These are phyloP conservation scores for Opeltia flavorubescens DNA, from an alignment of 495 filamentous ascomycete species.

Conservation along the genomic window DNA sequence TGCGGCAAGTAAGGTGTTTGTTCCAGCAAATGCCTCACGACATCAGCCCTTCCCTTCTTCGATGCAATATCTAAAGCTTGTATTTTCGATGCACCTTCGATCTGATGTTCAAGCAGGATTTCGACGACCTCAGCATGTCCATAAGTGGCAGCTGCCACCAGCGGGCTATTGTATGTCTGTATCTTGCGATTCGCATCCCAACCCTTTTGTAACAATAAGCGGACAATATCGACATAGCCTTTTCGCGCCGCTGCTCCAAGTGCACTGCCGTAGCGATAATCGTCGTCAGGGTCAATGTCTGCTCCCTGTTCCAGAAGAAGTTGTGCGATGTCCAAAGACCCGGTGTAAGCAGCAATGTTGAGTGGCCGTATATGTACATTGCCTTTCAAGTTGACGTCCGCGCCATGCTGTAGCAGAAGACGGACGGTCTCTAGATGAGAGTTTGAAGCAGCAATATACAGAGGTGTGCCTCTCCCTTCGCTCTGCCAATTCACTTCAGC, in stretches of 20 bases:
- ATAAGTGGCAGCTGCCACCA: conserved; percentile 9
- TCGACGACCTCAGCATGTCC: conserved; percentile 8
- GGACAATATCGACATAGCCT: conserved; percentile 6
- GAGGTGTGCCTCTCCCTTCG: conserved; percentile 7
- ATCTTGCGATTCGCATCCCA: conserved; percentile 9
- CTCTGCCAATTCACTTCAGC: conserved; percentile 16
- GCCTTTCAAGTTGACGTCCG: conserved; percentile 9
- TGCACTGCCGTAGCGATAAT: conserved; percentile 8
- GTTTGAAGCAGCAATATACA: conserved; percentile 13
- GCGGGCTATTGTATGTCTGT: conserved; percentile 7
- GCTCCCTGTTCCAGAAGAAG: conserved; percentile 1
- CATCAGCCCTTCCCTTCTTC: conserved; percentile 7
- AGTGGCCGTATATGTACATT: conserved; percentile 4
- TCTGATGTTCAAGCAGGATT: background rate
- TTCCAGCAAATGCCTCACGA: conserved; percentile 3
- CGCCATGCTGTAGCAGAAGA: conserved; percentile 18
- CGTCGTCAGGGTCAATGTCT: conserved; percentile 7
- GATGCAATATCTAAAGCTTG: conserved; percentile 9
- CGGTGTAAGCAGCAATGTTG: conserved; percentile 5
- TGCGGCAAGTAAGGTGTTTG: conserved; percentile 3
- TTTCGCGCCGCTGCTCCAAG: conserved; percentile 12
- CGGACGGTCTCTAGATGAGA: conserved; percentile 14
- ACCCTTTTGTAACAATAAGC: conserved; percentile 4
- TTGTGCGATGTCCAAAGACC: conserved; percentile 3
- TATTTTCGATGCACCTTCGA: conserved; percentile 1